A percentile compares a stretch with the other conserved stretches of the same genome.
phyloP scores from a whole-genome alignment of 2,329 filamentous ascomycete species.

The Hymenoscyphus infarciens region DNA sequence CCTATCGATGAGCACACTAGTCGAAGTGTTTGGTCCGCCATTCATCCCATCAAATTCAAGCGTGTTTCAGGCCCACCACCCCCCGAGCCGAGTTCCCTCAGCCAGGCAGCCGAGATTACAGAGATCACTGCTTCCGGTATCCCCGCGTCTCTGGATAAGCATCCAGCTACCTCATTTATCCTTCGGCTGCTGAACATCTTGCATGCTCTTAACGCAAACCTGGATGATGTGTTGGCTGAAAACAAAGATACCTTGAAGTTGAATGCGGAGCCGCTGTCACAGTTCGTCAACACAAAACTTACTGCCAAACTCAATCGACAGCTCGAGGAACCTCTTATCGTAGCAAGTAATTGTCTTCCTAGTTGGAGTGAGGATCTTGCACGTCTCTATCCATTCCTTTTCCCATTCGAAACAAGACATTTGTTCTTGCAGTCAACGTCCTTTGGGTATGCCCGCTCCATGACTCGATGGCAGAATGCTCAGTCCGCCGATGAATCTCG shows the following conservation, averaged over 20 bases:
- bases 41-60: constrained; percentile 89
- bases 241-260: constrained; percentile 68
- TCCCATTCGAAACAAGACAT: constrained; percentile 96
- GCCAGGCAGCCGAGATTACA: constrained; percentile 46
- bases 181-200: constrained; percentile 83
- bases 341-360: constrained; percentile 93
- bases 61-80: constrained; percentile 80
- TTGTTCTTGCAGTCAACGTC: constrained; percentile 97
- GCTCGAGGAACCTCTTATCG: constrained; percentile 91
- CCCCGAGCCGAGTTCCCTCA: constrained; percentile 63
- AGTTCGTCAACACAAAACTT: constrained; percentile 98
- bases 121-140: constrained; percentile 58
- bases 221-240: constrained; percentile 84
- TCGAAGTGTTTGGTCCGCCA: constrained; percentile 82
- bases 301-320: constrained; percentile 97
- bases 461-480: constrained; percentile 95
- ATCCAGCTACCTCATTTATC: constrained; percentile 82
- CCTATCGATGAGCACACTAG: constrained; percentile 62
- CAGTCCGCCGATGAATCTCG: constrained; percentile 78
- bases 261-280: constrained; percentile 77
- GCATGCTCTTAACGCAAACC: constrained; percentile 87
- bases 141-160: constrained; percentile 76
- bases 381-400: constrained; percentile 90
- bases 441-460: constrained; percentile 94
- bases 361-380: constrained; percentile 95